phyloP scores from a whole-genome alignment of 1,284 basidiomycete species.

The Trichosporon asahii region DNA sequence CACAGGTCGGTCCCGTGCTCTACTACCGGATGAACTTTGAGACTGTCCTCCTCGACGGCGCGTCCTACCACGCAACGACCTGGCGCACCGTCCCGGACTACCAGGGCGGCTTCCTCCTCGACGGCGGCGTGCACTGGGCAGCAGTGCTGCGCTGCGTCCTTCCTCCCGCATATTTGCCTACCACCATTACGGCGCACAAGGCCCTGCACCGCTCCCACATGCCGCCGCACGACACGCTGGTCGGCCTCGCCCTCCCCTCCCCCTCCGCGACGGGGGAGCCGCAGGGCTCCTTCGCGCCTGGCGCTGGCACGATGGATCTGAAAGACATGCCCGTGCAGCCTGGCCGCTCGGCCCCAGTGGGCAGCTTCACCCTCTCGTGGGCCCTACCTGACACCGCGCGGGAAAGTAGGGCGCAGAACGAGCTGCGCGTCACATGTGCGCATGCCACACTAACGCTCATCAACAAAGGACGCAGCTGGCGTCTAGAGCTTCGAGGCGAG shows the following conservation, averaged over 20 bases:
- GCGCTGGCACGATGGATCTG: conserved; percentile 17
- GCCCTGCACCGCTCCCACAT: conserved; percentile 67
- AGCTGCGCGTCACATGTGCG: conserved; percentile 36
- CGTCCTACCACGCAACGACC: conserved; percentile 72
- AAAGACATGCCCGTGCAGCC: conserved; percentile 28
- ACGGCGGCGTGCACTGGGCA: conserved; percentile 49
- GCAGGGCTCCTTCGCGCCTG: conserved; percentile 51
- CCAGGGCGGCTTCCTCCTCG: conserved; percentile 60
- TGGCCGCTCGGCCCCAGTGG: conserved; percentile 38
- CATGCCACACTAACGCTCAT: conserved; percentile 55
- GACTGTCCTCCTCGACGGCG: conserved; percentile 60
- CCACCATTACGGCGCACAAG: conserved; percentile 62
- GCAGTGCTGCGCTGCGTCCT: conserved; percentile 43
- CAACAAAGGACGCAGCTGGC: conserved; percentile 54
- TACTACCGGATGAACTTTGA: conserved; percentile 54
- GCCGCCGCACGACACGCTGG: conserved; percentile 66
- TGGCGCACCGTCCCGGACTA: conserved; percentile 82
- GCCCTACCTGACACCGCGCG: conserved; percentile 36
- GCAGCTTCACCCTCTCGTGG: conserved; percentile 42
- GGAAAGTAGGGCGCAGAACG: conserved; percentile 24
- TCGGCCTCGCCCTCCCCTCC: conserved; percentile 56
- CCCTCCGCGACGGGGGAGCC: conserved; percentile 60
- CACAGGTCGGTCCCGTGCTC: conserved; percentile 55
- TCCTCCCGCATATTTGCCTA: conserved; percentile 43
- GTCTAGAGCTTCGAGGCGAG: conserved; percentile 56